Base-by-base conservation (phyloP, 2,329 filamentous ascomycete species). In the Lanzia echinophila region DNA sequence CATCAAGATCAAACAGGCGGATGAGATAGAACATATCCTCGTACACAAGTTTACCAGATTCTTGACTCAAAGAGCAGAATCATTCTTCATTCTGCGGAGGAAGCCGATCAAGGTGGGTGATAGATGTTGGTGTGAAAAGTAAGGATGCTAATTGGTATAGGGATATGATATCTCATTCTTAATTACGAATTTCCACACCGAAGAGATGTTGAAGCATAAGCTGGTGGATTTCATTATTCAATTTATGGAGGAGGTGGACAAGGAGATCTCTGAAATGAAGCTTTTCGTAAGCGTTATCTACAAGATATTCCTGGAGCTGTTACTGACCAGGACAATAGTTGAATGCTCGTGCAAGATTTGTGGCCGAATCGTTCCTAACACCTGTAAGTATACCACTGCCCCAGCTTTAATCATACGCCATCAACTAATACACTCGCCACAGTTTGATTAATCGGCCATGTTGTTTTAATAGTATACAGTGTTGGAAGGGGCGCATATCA, bases 191-290 rank as follows among this genome's bases (percentile, higher is more conserved):
- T 95, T 94, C 77, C 94, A 99, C 67, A 97, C 94, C 4, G 94
- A 97, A 72, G 88, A 95, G 70, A 96, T 99, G 90, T 72, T 97
- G 69, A 97, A 97, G 78, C 92, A 99, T 71, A 97, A 99, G 77
- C 79, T 99, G 63, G 95, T 99, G 33, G 94, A 99, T 71, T 99
- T 99, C 68, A 95, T 99, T 63, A 96, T 99, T 62, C 86, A 97
- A 68, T 99, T 99, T 68, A 97, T 99, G 92, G 92, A 99, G 72
- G 94, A 99, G 71, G 95, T 99, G 4, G 95, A 99, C 72, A 99
- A 99, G 79, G 94, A 99, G 73, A 99, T 99, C 57, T 97, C 94
- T 3, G 95, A 99, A 75, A 97, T 99, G 94, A 99, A 99, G 81
- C 86, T 99, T 66, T 99, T 99, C 73, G 92, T 96, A 81, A 63